Evolutionary conservation across 2,329 filamentous ascomycete species (phyloP).

Genomic region (Diaporthe citrichinensis): DNA sequence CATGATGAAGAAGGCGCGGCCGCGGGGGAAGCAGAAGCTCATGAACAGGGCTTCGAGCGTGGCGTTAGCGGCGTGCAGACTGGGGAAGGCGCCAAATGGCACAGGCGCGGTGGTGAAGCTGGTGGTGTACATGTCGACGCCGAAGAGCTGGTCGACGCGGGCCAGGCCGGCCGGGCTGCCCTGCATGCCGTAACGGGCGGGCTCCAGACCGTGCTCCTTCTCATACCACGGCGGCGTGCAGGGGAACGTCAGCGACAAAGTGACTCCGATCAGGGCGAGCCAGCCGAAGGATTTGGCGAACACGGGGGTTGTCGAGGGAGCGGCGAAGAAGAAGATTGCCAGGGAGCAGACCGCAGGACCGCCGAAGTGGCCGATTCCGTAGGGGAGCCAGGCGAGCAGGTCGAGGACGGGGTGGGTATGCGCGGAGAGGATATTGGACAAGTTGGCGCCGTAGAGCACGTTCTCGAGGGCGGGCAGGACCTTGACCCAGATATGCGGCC

Average conservation of each 20-base stretch:
- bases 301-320: slow-evolving; percentile 86
- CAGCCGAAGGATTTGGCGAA: slow-evolving; percentile 92
- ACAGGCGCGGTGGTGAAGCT: slow-evolving; percentile 91
- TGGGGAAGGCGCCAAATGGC: slow-evolving; percentile 96
- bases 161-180: slow-evolving; percentile 92
- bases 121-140: slow-evolving; percentile 92
- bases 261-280: slow-evolving; percentile 89
- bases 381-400: slow-evolving; percentile 92
- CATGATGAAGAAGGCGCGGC: slow-evolving; percentile 82
- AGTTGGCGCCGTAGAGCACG: slow-evolving; percentile 94
- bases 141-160: slow-evolving; percentile 90
- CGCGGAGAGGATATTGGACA: slow-evolving; percentile 94
- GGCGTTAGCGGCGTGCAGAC: slow-evolving; percentile 89
- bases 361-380: slow-evolving; percentile 91
- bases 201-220: slow-evolving; percentile 89
- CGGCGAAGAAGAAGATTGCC: slow-evolving; percentile 89
- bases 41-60: slow-evolving; percentile 93
- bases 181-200: slow-evolving; percentile 91
- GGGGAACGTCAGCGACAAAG: slow-evolving; percentile 90
- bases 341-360: slow-evolving; percentile 84
- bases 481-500: slow-evolving; percentile 95
- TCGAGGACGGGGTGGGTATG: slow-evolving; percentile 89
- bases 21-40: slow-evolving; percentile 89
- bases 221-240: slow-evolving; percentile 98
- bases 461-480: slow-evolving; percentile 95